Conservation (phyloP, 75 land plant species). For the Pinus tabuliformis region DNA sequence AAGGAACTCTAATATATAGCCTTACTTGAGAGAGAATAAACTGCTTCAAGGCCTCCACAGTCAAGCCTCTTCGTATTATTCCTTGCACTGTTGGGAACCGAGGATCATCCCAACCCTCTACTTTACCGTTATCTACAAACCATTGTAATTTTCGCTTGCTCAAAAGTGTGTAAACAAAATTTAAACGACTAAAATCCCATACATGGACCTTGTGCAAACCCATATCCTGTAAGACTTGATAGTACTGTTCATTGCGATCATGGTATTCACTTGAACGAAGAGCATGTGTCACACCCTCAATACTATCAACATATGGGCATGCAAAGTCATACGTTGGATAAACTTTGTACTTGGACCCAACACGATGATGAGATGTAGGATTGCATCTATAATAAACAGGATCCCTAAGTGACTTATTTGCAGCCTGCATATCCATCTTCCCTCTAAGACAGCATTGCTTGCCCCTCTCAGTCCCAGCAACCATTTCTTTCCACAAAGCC, state of each 20-base stretch:
- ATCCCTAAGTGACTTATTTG: slow-evolving; percentile 83
- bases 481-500: slow-evolving; percentile 87
- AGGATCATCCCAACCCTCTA: slow-evolving; percentile 98
- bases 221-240: slow-evolving; percentile 79
- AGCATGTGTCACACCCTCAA: slow-evolving; percentile 95
- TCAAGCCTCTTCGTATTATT: slow-evolving; percentile 75
- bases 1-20: not conserved
- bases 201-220: slow-evolving; percentile 70
- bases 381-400: slow-evolving; percentile 97
- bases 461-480: slow-evolving; percentile 69
- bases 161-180: slow-evolving; percentile 92
- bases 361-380: slow-evolving; percentile 76
- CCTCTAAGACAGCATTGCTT: slow-evolving; percentile 78
- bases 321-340: slow-evolving; percentile 99
- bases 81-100: slow-evolving; percentile 97
- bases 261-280: slow-evolving; percentile 93
- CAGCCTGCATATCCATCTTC: slow-evolving; percentile 87
- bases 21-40: slow-evolving; percentile 89
- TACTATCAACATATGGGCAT: slow-evolving; percentile 91
- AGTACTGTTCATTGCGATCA: slow-evolving; percentile 91
- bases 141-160: slow-evolving; percentile 96
- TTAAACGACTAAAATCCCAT: slow-evolving; percentile 93
- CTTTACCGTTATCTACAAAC: slow-evolving; percentile 93
- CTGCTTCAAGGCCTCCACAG: slow-evolving; percentile 83
- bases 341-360: slow-evolving; percentile 83